Evolutionary conservation across 1,284 basidiomycete species (phyloP).

Genomic region (Kalmanozyma brasiliensis): DNA sequence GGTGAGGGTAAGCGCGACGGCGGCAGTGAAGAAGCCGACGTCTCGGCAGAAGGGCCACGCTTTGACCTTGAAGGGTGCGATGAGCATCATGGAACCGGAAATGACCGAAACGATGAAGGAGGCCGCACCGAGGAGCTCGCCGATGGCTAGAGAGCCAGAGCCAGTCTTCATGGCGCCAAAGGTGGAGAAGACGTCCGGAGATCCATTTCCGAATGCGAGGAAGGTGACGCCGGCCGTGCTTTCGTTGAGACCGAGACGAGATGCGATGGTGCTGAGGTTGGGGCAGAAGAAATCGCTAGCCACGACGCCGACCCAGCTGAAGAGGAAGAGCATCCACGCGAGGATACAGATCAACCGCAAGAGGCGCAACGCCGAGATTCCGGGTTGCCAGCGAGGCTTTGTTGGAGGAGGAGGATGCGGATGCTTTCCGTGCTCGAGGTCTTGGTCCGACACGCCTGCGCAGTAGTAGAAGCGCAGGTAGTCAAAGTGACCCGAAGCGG

Average conservation of each 20-base stretch:
- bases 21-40: constrained; percentile 88
- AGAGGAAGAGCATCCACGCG: constrained; percentile 60
- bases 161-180: constrained; percentile 88
- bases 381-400: constrained; percentile 20
- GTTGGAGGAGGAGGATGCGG: constrained; percentile 19
- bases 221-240: constrained; percentile 67
- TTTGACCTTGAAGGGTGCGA: constrained; percentile 88
- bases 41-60: constrained; percentile 86
- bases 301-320: constrained; percentile 63
- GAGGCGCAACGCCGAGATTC: constrained; percentile 34
- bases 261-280: constrained; percentile 62
- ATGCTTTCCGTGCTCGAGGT: constrained; percentile 19
- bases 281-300: constrained; percentile 67
- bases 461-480: constrained; percentile 65
- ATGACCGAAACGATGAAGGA: constrained; percentile 95
- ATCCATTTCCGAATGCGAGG: constrained; percentile 69
- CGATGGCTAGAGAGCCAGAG: constrained; percentile 89
- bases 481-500: constrained; percentile 49
- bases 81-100: constrained; percentile 92
- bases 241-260: constrained; percentile 60
- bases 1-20: constrained; percentile 78
- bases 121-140: constrained; percentile 93
- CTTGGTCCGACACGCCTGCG: constrained; percentile 22
- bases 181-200: constrained; percentile 78
- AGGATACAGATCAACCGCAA: constrained; percentile 41